Evolutionary conservation across 495 filamentous ascomycete genomes (phyloP), one percentile per base, ranked within the genome.

Genomic region (Articulospora tetracladia): DNA sequence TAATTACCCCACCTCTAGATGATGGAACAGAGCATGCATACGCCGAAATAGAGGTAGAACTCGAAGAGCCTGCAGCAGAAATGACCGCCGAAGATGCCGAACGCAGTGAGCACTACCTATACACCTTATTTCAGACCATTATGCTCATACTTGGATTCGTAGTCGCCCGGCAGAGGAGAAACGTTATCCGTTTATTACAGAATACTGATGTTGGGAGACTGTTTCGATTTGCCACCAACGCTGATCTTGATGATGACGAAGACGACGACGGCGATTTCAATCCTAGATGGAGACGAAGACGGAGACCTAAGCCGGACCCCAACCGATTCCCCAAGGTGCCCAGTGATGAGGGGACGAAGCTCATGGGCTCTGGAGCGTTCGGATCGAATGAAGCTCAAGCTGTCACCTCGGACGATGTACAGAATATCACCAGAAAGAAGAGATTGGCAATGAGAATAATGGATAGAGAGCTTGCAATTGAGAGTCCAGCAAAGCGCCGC

Each of bases 301-400:
- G 68, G 30, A 67, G 73, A 55, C 62, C 72, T 47, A 49, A 64
- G 0, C 68, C 71, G 10, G 73, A 77, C 34, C 73, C 77, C 7
- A 70, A 80, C 54, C 66, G 70, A 34, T 89, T 87, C 57, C 90
- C 92, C 19, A 86, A 85, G 58, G 84, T 95, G 0, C 92, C 92
- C 0, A 93, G 86, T 66, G 85, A 91, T 6, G 78, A 83, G 57
- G 92, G 92, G 11, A 78, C 70, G 55, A 80, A 85, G 56, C 73
- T 97, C 63, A 96, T 97, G 92, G 75, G 82, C 25, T 85, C 86
- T 17, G 92, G 92, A 1, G 77, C 76, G 3, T 97, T 95, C 67
- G 92, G 92, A 3, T 77, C 76, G 22, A 86, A 81, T 55, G 77
- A 83, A 50, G 69, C 76, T 47, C 77, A 78, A 22, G 70, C 74